These are phyloP conservation scores for Cystobasidium pallidum DNA, from an alignment of 1,284 basidiomycete species.

Conservation along the genomic window DNA sequence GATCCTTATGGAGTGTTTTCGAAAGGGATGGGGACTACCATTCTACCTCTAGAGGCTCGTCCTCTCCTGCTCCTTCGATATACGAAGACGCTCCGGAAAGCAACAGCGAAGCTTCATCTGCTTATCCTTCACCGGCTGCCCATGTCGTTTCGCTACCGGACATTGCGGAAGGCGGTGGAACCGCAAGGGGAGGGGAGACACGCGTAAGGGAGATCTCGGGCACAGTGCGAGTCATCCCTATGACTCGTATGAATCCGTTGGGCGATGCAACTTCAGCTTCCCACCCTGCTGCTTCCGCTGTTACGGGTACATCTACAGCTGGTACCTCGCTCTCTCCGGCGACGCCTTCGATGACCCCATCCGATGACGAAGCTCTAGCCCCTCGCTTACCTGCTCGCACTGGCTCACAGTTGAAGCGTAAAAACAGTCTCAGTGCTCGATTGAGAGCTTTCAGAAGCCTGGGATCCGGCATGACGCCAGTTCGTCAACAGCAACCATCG, in stretches of 20 bases:
- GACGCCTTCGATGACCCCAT: neutral
- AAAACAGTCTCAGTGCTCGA: constrained; percentile 37
- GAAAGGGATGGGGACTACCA: constrained; percentile 5
- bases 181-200: neutral
- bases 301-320: neutral
- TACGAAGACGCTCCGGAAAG: constrained; percentile 35
- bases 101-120: constrained; percentile 23
- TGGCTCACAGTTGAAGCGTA: constrained; percentile 31
- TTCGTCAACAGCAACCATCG: constrained; percentile 24
- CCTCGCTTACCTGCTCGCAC: neutral
- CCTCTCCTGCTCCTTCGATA: constrained; percentile 35
- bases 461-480: constrained; percentile 41
- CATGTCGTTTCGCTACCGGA: neutral
- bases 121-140: constrained; percentile 11
- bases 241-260: constrained; percentile 16
- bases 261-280: neutral
- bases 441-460: constrained; percentile 35
- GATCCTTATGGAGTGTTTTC: constrained; percentile 41
- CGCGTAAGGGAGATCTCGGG: neutral
- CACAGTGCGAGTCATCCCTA: neutral
- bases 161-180: neutral
- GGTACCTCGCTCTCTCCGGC: neutral
- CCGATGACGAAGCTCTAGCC: neutral
- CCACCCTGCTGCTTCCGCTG: neutral
- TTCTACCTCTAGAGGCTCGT: neutral